Evolutionary conservation across 768 basidiomycete species (phyloP), one percentile per base, ranked within the genome.

Genomic region (Mycena maculata): DNA sequence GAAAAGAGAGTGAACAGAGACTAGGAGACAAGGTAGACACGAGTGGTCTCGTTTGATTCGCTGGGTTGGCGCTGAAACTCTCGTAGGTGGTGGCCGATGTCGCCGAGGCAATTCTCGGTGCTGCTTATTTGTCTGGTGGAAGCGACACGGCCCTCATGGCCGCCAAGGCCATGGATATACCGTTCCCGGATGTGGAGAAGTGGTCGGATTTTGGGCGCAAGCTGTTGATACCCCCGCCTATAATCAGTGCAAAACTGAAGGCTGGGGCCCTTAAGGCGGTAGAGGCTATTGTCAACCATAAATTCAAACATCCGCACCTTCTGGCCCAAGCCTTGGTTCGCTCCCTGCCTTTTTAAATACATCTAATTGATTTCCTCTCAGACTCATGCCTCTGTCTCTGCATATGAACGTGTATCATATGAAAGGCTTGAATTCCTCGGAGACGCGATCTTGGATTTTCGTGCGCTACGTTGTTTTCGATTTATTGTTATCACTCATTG

Each of bases 361-460:
- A 27, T 42, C 28, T 55, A 41, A 57, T 52, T 57, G 48, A 53
- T 4, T 31, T 50, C 42, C n/a, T 42, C 55, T 8, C 71, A 95
- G 93, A 91, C 90, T 0, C 93, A 93, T 75, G 79, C 86, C 3
- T 90, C 91, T 0, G 79, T 86, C 36, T 84, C 86, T 67, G 85
- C 84, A 4, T 83, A 81, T 62, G 86, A 89, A 61, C 80, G 83
- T 39, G 86, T 83, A 16, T 86, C 86, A 20, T 92, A 92, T 73
- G 92, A 94, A 72, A 83, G 92, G 63, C 83, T 95, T 38, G 93
- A 95, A 75, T 96, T 95, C 74, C 82, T 95, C 42, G 94, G 94
- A 15, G 94, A 96, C 78, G 92, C 92, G 1, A 87, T 96, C 55
- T 84, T 96, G 27, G 94, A 95, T 76, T 92, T 93, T 63, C 77